A percentile compares a stretch with the other conserved stretches of the same genome.
Conservation (phyloP, 371 early-diverging fungal species). For the Funneliformis caledonium region DNA sequence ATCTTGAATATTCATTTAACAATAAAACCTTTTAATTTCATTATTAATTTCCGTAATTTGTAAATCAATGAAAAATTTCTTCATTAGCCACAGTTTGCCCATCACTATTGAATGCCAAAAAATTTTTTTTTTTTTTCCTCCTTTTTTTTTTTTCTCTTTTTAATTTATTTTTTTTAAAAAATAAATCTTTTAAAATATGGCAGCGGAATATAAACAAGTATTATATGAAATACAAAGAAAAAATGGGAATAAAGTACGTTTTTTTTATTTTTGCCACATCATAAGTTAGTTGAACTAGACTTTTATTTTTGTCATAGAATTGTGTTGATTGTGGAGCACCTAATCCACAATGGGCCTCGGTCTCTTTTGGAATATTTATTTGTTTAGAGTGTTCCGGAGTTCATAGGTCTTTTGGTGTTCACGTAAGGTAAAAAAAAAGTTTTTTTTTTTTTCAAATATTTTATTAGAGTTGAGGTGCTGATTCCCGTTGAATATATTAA, state of each 20-base stretch:
- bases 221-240: conserved; percentile 36
- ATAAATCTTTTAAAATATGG: not conserved
- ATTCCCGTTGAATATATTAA: conserved; percentile 11
- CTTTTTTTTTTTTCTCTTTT: no score
- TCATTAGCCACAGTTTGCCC: no score
- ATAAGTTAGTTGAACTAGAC: not conserved
- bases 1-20: no score
- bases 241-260: conserved; percentile 35
- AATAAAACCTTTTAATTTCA: no score
- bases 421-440: conserved; percentile 66
- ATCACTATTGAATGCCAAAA: no score
- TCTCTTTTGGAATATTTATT: conserved; percentile 95
- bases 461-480: not conserved
- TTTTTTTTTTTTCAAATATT: not conserved
- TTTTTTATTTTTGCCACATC: not conserved
- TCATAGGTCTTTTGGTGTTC: conserved; percentile 94
- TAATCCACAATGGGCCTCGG: conserved; percentile 94
- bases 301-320: conserved; percentile 44
- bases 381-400: conserved; percentile 96
- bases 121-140: no score
- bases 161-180: no score
- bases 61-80: no score
- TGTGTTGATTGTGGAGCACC: conserved; percentile 88
- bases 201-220: conserved; percentile 37
- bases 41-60: no score